Base-by-base conservation (phyloP, 208 protist genomes). In the Wallacemonas sp. region DNA sequence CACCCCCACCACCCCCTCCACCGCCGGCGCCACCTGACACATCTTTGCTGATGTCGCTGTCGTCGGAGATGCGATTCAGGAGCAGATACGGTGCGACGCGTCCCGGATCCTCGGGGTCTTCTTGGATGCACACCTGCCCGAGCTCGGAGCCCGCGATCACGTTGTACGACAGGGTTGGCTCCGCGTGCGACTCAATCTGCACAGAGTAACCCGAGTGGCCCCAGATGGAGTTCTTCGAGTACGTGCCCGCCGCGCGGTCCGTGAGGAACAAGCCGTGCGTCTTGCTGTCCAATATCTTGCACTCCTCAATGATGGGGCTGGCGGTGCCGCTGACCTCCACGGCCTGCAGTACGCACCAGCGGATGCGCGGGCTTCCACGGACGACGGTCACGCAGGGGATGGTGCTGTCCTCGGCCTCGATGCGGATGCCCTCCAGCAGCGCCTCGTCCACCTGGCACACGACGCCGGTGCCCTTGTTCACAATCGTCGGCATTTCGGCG, bases 241-340 rank as follows among this genome's bases (percentile, higher is more conserved):
- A 86, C 18, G 65, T 66, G 7, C 80, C 80, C 7, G 48, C 36
- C 2, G 80, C 75, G 23, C 38, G 57, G n/a, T 73, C 71, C 22
- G 33, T 57, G 5, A 86, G 14, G 28, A 55, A 52, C 23, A 82
- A 52, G 29, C 80, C 75, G 65, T 86, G 80, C 18, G 29, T 32
- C 16, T 68, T 71, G 57, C 64, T 62, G 33, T 71, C 65, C 12
- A 57, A 2, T 5, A 86, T 72, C 18, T 69, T 73, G 63, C 75
- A 78, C 46, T 79, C 72, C 25, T 65, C 39, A 8, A 86, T 23
- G 25, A 18, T 67, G 10, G 80, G 80, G 23, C 45, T 65, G 25
- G 80, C 70, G 32, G 31, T 70, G 22, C 76, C 76, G 63, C 49
- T 62, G n/a, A 86, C 80, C 57, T 77, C 65, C 26, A 86, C 39